Conservation (phyloP, 1,139 yeast species). For the Hansenula sp. region DNA sequence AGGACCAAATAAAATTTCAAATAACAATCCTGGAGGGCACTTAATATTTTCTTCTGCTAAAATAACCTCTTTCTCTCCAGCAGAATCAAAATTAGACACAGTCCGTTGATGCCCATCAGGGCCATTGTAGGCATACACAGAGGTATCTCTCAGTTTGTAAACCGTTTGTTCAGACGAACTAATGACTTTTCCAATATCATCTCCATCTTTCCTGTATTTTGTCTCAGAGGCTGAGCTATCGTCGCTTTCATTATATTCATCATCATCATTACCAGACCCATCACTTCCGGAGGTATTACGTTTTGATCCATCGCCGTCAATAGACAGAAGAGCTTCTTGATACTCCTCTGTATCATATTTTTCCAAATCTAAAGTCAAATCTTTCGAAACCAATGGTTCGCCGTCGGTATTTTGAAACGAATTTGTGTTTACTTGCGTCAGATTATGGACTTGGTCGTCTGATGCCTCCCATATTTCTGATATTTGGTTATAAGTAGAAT, state of each 20-base stretch:
- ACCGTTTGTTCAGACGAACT: constrained; percentile 18
- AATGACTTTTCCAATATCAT: constrained; percentile 2
- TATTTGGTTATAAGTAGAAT: constrained; percentile 67
- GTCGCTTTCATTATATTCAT: constrained; percentile 12
- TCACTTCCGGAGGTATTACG: constrained; percentile 16
- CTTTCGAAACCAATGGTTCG: constrained; percentile 9
- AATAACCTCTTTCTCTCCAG: constrained; percentile 49
- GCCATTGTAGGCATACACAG: constrained; percentile 36
- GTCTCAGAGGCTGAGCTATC: constrained; percentile 20
- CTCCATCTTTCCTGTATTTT: constrained; percentile 3
- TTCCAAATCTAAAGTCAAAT: constrained; percentile 6
- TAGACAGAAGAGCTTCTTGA: constrained; percentile 32
- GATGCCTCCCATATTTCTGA: constrained; percentile 48
- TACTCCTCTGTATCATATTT: constrained; percentile 10
- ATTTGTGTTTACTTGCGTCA: neutral
- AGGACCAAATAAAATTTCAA: constrained; percentile 64
- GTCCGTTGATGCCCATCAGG: constrained; percentile 48
- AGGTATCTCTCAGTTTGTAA: constrained; percentile 28
- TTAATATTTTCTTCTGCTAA: constrained; percentile 48
- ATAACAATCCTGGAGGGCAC: constrained; percentile 82
- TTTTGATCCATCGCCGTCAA: constrained; percentile 31
- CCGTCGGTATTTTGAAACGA: constrained; percentile 8
- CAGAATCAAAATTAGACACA: constrained; percentile 41
- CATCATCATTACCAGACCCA: constrained; percentile 19
- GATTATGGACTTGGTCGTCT: constrained; percentile 5